Evolutionary conservation across 2,329 filamentous ascomycete species (phyloP).

Genomic region (Botrytis squamosa): DNA sequence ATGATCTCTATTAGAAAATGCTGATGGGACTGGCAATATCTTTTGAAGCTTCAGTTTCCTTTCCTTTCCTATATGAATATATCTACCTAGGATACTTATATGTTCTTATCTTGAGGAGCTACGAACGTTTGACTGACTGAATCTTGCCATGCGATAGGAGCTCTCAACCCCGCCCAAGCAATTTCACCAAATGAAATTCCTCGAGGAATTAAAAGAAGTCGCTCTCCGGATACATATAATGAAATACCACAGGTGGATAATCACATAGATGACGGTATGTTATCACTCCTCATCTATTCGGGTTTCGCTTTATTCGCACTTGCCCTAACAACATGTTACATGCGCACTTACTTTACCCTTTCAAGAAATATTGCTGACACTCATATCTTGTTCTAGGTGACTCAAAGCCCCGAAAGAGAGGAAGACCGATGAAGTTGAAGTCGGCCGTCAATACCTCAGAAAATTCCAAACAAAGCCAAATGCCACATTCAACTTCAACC

Average conservation of each 20-base stretch:
- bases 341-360: slow-evolving; percentile 26
- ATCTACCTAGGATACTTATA: neutral
- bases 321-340: slow-evolving; percentile 35
- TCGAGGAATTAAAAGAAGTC: slow-evolving; percentile 76
- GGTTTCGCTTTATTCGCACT: slow-evolving; percentile 26
- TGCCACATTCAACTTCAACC: slow-evolving; percentile 44
- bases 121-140: slow-evolving; percentile 5
- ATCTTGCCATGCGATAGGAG: slow-evolving; percentile 27
- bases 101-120: neutral
- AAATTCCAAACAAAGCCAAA: slow-evolving; percentile 49
- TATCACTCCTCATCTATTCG: slow-evolving; percentile 30
- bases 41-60: neutral
- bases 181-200: slow-evolving; percentile 55
- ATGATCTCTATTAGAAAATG: neutral
- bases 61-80: neutral
- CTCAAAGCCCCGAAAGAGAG: slow-evolving; percentile 43
- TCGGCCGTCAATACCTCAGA: slow-evolving; percentile 54
- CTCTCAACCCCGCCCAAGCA: slow-evolving; percentile 40
- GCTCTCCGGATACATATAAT: slow-evolving; percentile 63
- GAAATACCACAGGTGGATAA: slow-evolving; percentile 53
- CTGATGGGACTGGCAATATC: neutral
- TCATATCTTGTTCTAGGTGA: slow-evolving; percentile 42
- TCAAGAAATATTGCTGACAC: slow-evolving; percentile 29
- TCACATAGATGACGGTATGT: slow-evolving; percentile 74
- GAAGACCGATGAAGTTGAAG: slow-evolving; percentile 39